Base-by-base conservation (phyloP, 352 stramenopile species). In the Halophytophthora batemanensis region DNA sequence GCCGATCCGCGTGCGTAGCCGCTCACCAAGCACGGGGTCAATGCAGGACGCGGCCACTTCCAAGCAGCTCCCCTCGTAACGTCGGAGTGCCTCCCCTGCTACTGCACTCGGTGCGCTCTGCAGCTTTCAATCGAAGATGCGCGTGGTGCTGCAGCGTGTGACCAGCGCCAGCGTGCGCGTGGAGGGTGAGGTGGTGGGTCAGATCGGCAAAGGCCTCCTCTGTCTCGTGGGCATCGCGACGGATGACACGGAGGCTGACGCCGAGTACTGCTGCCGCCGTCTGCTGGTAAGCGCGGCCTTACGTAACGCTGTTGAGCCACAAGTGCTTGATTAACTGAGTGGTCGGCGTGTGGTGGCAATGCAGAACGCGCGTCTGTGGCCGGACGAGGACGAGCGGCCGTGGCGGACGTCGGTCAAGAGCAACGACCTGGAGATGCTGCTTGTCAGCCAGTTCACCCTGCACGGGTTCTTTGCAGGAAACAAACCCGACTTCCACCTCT, bases 381-480 rank as follows among this genome's bases (percentile, higher is more conserved):
- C 84, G 6, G 79, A 89, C 12, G 71, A 73, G 8, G 72, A 75
- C 15, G 69, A 61, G 2, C 55, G 55, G 3, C 28, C 64, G 18
- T 95, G 84, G 84, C 87, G 85, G 50, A 74, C 54, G 17, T 93
- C 82, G 3, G 57, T 90, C 43, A 75, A 71, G 35, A 71, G 42
- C 29, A 86, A 85, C 29, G 77, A 70, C 43, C 80, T 72, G 42
- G 74, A 92, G n/a, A 75, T 95, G 61, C 57, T 95, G 35, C 55
- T 95, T n/a, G 81, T 95, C 48, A 93, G 82, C 56, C 84, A 95
- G 58, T 95, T 95, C 62, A 95, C 84, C 37, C 68, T 95, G 36
- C 71, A 90, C 53, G 81, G 80, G 13, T 88, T 82, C 55, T 84
- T 95, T 37, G 54, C 59, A 1, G 84, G 84, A 57, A 95, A 95